phyloP scores from a whole-genome alignment of 345 rosid genomes.

The Cardamine occulta region DNA sequence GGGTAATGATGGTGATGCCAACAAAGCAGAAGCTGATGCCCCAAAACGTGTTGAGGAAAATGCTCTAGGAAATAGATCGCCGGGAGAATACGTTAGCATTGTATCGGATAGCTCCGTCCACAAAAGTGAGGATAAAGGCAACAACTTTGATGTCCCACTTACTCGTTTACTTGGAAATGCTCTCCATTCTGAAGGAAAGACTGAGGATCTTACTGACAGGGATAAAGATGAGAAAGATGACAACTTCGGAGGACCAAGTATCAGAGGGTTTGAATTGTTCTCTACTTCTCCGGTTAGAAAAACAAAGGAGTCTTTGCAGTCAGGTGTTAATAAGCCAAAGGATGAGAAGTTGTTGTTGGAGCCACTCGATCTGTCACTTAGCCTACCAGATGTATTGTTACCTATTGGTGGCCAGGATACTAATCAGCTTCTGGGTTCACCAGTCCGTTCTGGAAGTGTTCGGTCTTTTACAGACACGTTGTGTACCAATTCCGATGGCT shows the following conservation, averaged over 20 bases:
- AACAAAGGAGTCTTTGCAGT: constrained; percentile 54
- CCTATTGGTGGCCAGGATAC: constrained; percentile 72
- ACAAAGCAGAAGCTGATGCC: constrained; percentile 47
- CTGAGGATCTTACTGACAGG: constrained; percentile 44
- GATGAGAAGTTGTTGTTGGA: constrained; percentile 75
- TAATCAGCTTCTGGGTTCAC: constrained; percentile 64
- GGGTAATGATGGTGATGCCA: constrained; percentile 50
- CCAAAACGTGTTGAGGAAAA: constrained; percentile 43
- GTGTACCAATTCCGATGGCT: constrained; percentile 77
- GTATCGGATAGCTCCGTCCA: constrained; percentile 43
- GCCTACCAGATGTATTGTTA: constrained; percentile 84
- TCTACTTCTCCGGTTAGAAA: constrained; percentile 72
- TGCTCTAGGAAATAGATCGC: constrained; percentile 39
- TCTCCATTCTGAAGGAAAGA: constrained; percentile 50
- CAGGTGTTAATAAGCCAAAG: constrained; percentile 52
- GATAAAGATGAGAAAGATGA: constrained; percentile 50
- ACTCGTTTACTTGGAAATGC: constrained; percentile 45
- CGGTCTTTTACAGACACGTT: constrained; percentile 78
- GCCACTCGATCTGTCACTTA: constrained; percentile 91
- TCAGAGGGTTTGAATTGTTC: constrained; percentile 87
- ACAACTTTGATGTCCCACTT: constrained; percentile 57
- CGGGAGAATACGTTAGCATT: constrained; percentile 34
- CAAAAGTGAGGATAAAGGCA: constrained; percentile 66
- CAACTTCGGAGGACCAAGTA: constrained; percentile 78
- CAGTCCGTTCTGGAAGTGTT: constrained; percentile 74